Evolutionary conservation across 2,329 filamentous ascomycete species (phyloP).

Genomic region (Fusarium sp.): DNA sequence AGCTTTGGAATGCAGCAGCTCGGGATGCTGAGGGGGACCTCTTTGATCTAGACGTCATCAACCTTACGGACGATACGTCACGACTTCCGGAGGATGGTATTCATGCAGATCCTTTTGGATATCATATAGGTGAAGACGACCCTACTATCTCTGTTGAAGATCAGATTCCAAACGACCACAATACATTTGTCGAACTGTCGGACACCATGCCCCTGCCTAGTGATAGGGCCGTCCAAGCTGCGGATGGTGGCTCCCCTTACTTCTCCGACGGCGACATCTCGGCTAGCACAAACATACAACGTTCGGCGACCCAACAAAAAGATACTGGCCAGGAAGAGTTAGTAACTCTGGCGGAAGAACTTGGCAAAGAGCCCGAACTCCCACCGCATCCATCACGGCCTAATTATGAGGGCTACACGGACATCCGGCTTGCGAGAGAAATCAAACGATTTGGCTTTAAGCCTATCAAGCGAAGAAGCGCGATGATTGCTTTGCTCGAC

Average conservation of each 20-base stretch:
- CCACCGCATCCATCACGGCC: constrained; percentile 57
- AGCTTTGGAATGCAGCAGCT: constrained; percentile 80
- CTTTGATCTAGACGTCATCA: constrained; percentile 73
- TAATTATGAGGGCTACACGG: constrained; percentile 73
- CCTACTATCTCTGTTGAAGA: constrained; percentile 2
- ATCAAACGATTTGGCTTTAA: constrained; percentile 80
- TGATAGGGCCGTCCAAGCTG: constrained; percentile 2
- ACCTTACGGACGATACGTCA: constrained; percentile 66
- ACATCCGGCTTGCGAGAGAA: constrained; percentile 73
- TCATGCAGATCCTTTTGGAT: constrained; percentile 59
- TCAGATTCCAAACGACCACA: constrained; percentile 11
- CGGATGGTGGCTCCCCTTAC: constrained; percentile 24
- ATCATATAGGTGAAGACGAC: constrained; percentile 40
- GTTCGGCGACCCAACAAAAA: not conserved
- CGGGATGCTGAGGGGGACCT: constrained; percentile 76
- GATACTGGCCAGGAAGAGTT: not conserved
- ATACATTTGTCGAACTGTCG: constrained; percentile 46
- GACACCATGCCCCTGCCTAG: constrained; percentile 43
- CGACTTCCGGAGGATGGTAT: constrained; percentile 40
- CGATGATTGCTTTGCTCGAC: constrained; percentile 79
- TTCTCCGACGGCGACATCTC: constrained; percentile 46
- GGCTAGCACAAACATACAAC: constrained; percentile 27
- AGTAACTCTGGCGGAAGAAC: not conserved
- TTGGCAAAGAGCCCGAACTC: not conserved
- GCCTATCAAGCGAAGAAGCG: constrained; percentile 74